Base-by-base conservation (phyloP, 225 moss, liverwort and hornwort species). In the Bryoerythrophyllum caledonicum region DNA sequence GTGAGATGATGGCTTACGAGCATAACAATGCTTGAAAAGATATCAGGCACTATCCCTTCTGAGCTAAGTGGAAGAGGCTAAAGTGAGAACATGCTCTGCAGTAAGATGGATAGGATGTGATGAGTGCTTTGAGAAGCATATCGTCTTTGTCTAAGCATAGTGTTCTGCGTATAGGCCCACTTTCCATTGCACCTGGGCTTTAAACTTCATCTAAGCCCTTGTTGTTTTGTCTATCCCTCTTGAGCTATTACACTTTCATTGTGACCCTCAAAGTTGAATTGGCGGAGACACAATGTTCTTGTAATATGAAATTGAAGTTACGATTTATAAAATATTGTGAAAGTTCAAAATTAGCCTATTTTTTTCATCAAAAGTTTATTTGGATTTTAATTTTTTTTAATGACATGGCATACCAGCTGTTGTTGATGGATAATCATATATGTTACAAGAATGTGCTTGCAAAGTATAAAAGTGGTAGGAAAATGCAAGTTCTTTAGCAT, bases 201-300 rank as follows among this genome's bases (percentile, higher is more conserved):
- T 5, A 49, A 68, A 34, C 17, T 65, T 2, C 4, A 10, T 60
- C 27, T 25, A 7, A 37, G 51, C 71, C 76, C 71, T 81, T 81
- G 81, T 81, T 58, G 71, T 65, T 81, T 81, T 81, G 81, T 81
- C 76, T 76, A 81, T 81, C 71, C 76, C 76, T 81, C 81, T 24
- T 76, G 81, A 81, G 76, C 76, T 76, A 41, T 35, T 49, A 27
- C 0, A 57, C 27, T 26, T 43, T 7, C 7, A 46, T 15, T 15
- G 2, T 48, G 5, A 21, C 28, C 14, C 23, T 26, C 7, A 20
- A 11, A 0, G 58, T 43, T 3, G 0, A 27, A 2, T 57, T 11
- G 17, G 7, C 25, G 7, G 3, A 1, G 0, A 3, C 12, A 4
- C 25, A 26, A 23, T 55, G 11, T 55, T 55, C 2, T 2, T 23